Evolutionary conservation across 176 grass and related monocot genomes (phyloP).

Genomic region (Musa itinerans): DNA sequence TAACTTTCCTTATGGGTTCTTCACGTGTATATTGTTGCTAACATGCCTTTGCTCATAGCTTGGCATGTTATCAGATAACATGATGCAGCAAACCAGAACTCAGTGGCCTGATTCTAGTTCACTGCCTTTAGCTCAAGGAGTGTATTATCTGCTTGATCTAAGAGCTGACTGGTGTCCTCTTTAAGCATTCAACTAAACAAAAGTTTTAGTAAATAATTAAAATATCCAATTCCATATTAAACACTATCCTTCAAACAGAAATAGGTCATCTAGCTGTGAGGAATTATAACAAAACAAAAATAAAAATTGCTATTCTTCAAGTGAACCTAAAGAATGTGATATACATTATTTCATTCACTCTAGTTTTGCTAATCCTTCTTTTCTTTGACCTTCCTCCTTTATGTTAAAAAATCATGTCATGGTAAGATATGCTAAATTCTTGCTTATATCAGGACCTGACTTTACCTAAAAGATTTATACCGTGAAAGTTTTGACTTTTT

Average conservation of each 20-base stretch:
- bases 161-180: background rate
- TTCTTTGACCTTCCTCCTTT: no score
- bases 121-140: background rate
- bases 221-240: background rate
- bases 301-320: background rate
- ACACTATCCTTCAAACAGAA: background rate
- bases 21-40: no score
- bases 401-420: no score
- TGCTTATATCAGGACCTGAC: background rate
- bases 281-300: background rate
- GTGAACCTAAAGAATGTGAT: background rate
- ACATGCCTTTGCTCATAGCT: no score
- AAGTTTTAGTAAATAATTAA: background rate
- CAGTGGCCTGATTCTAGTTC: no score
- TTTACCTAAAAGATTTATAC: background rate
- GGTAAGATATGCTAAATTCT: background rate
- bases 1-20: no score
- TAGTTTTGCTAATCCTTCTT: no score
- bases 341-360: no score
- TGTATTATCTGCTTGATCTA: background rate
- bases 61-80: no score
- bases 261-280: background rate
- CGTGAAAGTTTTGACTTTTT: no score
- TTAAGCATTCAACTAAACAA: background rate
- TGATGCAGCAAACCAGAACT: no score